Conservation (phyloP, 257 asterid genomes). For the Solanum raphanifolium region DNA sequence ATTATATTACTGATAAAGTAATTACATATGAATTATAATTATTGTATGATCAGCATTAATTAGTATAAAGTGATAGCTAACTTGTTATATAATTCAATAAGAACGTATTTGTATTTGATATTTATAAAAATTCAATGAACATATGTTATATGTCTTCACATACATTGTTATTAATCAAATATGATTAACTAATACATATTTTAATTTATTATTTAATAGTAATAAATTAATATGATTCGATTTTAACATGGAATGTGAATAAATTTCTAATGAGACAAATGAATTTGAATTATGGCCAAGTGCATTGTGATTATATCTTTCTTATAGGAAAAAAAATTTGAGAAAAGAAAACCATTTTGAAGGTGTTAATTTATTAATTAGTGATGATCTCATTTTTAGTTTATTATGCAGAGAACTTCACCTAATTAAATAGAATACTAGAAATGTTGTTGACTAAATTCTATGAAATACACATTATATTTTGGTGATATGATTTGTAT, state of each 20-base stretch:
- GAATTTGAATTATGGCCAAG: not conserved
- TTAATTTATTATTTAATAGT: no score
- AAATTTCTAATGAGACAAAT: not conserved
- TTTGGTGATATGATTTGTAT: not conserved
- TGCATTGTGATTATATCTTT: not conserved
- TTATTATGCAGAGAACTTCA: not conserved
- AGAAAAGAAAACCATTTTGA: not conserved
- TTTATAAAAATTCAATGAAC: not conserved
- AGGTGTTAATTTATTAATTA: not conserved
- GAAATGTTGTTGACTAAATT: not conserved
- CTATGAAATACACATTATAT: not conserved
- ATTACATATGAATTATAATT: no score
- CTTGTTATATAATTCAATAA: no score
- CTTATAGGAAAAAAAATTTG: not conserved
- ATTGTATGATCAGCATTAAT: not conserved
- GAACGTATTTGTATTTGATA: not conserved
- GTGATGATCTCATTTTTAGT: not conserved
- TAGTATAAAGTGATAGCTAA: not conserved
- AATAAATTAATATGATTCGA: not conserved
- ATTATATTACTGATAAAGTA: no score
- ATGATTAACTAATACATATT: not conserved
- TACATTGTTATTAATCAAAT: not conserved
- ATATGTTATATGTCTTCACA: not conserved
- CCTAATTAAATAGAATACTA: not conserved
- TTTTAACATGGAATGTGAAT: rapidly evolving